Conservation (phyloP, 208 protist genomes). For the Acanthamoeba lenticulata region DNA sequence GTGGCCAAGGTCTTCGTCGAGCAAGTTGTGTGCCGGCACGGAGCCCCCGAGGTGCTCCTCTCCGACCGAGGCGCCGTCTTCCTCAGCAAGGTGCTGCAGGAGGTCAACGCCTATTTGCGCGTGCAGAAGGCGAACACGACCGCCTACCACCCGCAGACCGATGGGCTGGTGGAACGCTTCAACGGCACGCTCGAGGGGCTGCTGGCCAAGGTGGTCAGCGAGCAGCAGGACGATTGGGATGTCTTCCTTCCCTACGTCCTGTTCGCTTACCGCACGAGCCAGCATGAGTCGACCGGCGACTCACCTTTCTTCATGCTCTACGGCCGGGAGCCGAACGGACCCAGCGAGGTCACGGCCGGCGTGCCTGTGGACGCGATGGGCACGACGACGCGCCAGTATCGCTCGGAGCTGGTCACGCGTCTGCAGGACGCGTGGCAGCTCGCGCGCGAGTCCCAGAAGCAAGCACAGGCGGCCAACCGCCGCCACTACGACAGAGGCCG, state of each 20-base stretch:
- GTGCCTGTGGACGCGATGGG: not conserved
- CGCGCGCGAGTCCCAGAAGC: not conserved
- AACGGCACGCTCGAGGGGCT: too few species aligned
- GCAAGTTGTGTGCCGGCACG: slow-evolving; percentile 24
- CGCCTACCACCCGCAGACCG: slow-evolving; percentile 70
- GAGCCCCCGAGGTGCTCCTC: slow-evolving; percentile 16
- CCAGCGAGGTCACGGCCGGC: not conserved
- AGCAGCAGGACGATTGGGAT: slow-evolving; percentile 44
- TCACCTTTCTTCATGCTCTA: slow-evolving; percentile 65
- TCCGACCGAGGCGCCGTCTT: slow-evolving; percentile 59
- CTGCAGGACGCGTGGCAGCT: not conserved
- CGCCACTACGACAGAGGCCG: not conserved
- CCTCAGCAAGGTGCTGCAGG: not conserved
- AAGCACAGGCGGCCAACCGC: not conserved
- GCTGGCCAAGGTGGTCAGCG: not conserved
- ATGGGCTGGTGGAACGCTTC: slow-evolving; percentile 71
- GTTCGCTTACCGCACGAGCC: slow-evolving; percentile 34
- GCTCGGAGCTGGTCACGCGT: not conserved
- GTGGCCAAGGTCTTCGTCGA: slow-evolving; percentile 9
- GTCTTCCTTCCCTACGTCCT: not conserved
- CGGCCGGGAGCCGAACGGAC: not conserved
- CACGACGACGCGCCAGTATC: not conserved
- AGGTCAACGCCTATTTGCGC: not conserved
- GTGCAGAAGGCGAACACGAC: slow-evolving; percentile 41
- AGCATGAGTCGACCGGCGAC: slow-evolving; percentile 20